These are phyloP conservation scores for Cryoendolithus antarcticus DNA, from an alignment of 2,329 filamentous ascomycete species.

Conservation along the genomic window DNA sequence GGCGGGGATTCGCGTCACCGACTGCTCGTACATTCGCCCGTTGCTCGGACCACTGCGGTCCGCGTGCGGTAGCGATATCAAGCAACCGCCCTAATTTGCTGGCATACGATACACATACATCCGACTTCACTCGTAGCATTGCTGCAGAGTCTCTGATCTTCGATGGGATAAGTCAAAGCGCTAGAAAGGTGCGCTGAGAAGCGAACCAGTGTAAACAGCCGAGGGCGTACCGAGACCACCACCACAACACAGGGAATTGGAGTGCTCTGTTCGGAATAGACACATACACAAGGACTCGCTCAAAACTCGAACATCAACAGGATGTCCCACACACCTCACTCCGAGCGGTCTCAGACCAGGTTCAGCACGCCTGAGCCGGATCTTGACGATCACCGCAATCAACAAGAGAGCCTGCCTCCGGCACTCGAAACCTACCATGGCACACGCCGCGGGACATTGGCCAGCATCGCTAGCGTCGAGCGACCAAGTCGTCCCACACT, in stretches of 20 bases:
- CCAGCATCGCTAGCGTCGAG: slow-evolving; percentile 44
- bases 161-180: slow-evolving; percentile 7
- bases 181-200: slow-evolving; percentile 4
- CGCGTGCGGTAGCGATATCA: slow-evolving; percentile 81
- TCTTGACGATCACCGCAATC: slow-evolving; percentile 76
- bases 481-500: slow-evolving; percentile 34
- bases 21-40: slow-evolving; percentile 69
- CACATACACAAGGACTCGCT: too few species aligned
- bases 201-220: too few species aligned
- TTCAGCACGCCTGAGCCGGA: slow-evolving; percentile 66
- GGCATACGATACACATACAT: not conserved
- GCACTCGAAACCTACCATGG: slow-evolving; percentile 33
- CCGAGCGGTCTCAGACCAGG: slow-evolving; percentile 52
- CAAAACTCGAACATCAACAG: too few species aligned
- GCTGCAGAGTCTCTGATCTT: not conserved
- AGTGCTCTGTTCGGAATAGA: too few species aligned
- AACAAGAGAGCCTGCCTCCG: slow-evolving; percentile 48
- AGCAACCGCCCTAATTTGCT: slow-evolving; percentile 86
- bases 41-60: slow-evolving; percentile 91
- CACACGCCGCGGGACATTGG: slow-evolving; percentile 58
- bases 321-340: slow-evolving; percentile 47
- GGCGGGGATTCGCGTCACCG: slow-evolving; percentile 66
- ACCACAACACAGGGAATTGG: too few species aligned
- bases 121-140: too few species aligned
- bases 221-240: too few species aligned